These are phyloP conservation scores for Chenopodium formosanum DNA, from an alignment of 148 eudicot species.

Conservation along the genomic window DNA sequence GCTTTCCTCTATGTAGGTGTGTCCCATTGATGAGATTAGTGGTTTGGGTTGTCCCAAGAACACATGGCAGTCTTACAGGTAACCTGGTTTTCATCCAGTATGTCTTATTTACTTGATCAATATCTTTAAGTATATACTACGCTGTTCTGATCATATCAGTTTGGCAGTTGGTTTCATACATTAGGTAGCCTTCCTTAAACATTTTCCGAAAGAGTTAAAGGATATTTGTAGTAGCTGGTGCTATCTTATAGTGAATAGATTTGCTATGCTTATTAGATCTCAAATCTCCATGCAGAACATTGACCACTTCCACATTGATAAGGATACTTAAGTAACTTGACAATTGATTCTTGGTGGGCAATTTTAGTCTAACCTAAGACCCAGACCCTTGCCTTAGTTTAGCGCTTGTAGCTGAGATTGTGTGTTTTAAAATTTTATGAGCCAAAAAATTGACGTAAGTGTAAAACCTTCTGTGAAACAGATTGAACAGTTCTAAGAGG, in stretches of 20 bases:
- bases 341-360: background rate
- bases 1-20: constrained; percentile 34
- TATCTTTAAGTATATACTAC: background rate
- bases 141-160: background rate
- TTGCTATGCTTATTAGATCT: background rate
- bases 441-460: background rate
- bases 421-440: background rate
- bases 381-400: background rate
- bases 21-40: constrained; percentile 28
- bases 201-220: no score
- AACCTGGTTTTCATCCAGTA: constrained; percentile 5
- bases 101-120: constrained; percentile 1
- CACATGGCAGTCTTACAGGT: constrained; percentile 50
- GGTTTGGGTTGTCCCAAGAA: constrained; percentile 33
- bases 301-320: background rate
- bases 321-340: background rate
- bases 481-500: constrained; percentile 47
- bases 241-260: background rate
- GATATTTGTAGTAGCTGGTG: no score
- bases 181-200: background rate
- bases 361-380: background rate
- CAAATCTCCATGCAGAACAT: background rate
- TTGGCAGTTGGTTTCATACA: background rate
- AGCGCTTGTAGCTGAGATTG: background rate
- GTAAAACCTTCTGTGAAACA: constrained; percentile 15